Base-by-base conservation (phyloP, 2,329 filamentous ascomycete genomes). In the Pseudogymnoascus sp. region DNA sequence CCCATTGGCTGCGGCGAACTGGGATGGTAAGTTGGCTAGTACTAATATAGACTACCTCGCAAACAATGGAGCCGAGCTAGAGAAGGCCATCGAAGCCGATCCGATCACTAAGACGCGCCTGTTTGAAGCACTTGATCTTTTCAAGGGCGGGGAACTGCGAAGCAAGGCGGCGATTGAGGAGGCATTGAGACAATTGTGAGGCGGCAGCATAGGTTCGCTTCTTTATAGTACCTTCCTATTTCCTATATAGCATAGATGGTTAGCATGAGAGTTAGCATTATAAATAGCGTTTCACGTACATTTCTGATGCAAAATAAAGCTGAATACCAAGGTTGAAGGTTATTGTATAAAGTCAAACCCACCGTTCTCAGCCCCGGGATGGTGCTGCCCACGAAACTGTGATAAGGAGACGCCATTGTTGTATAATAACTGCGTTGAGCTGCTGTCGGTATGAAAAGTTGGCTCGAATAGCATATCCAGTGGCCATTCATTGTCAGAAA, bases 11-110 rank as follows among this genome's bases (percentile, higher is more conserved):
- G 72, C 69, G 2, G 66, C 74, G 2, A 68, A 70, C 17, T 77
- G 73, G 73, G 75, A 79, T 42, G 77, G 76, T 35, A 76, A 75
- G 64, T 65, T 77, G 13, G 75, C 75, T 0, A 71, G 71, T 29
- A 77, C 75, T 1, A 72, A 77, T 19, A 70, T 78, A 1, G 78
- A 82, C 66, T 82, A 80, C 64, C 75, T 82, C 13, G 76, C 76
- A 4, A 73, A 81, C 60, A 73, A 74, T 6, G 80, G 80, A 4
- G 74, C 67, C 31, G 74, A 72, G 63, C 72, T 83, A 21, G 73
- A 78, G 10, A 75, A 75, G 62, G 76, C 78, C 4, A 78, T 79
- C 61, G 72, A 72, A 33, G 71, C 70, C 10, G 78, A 81, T 53
- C 67, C 74, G 11, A 68, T 75, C 26, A 73, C 75, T 1, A 71